Conservation (phyloP, 2,329 filamentous ascomycete species). For the Ophiognomonia clavigignenti-juglandacearum region DNA sequence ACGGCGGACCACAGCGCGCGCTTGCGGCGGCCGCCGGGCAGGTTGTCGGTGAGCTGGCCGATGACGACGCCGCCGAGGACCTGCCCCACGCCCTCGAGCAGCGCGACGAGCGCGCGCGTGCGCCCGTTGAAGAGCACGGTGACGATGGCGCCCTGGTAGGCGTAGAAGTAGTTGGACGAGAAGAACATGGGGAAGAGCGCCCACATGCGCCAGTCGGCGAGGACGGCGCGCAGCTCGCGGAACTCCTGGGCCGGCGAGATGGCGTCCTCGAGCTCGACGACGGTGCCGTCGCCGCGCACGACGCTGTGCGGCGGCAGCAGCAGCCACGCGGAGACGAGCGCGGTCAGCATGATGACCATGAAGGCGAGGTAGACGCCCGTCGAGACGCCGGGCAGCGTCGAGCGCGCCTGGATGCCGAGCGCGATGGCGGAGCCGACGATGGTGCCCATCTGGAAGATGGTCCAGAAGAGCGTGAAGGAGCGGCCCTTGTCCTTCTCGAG, state of each 20-base stretch:
- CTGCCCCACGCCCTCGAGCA: constrained; percentile 67
- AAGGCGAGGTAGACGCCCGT: constrained; percentile 23
- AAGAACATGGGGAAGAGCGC: constrained; percentile 78
- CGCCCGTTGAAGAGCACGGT: constrained; percentile 66
- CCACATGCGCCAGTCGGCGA: constrained; percentile 42
- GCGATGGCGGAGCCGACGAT: constrained; percentile 23
- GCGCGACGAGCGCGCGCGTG: constrained; percentile 67
- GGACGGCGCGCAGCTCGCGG: constrained; percentile 11
- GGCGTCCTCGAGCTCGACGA: constrained; percentile 16
- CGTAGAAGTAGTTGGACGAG: constrained; percentile 79
- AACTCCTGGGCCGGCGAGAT: constrained; percentile 16
- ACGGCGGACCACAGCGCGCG: constrained; percentile 56
- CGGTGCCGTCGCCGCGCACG: constrained; percentile 18
- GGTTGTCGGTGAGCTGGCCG: constrained; percentile 57
- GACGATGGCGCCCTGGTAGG: constrained; percentile 74
- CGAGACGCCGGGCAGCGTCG: constrained; percentile 19
- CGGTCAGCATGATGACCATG: constrained; percentile 21
- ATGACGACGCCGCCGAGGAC: constrained; percentile 66
- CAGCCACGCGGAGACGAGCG: constrained; percentile 17
- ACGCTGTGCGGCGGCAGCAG: constrained; percentile 18
- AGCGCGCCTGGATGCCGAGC: constrained; percentile 19
- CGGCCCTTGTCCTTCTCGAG: constrained; percentile 19
- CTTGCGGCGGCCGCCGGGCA: constrained; percentile 48
- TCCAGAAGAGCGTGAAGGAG: constrained; percentile 20
- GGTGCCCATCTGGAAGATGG: constrained; percentile 21